These are phyloP conservation scores for Antarctomyces pellizariae DNA, from an alignment of 495 filamentous ascomycete species.

Conservation along the genomic window DNA sequence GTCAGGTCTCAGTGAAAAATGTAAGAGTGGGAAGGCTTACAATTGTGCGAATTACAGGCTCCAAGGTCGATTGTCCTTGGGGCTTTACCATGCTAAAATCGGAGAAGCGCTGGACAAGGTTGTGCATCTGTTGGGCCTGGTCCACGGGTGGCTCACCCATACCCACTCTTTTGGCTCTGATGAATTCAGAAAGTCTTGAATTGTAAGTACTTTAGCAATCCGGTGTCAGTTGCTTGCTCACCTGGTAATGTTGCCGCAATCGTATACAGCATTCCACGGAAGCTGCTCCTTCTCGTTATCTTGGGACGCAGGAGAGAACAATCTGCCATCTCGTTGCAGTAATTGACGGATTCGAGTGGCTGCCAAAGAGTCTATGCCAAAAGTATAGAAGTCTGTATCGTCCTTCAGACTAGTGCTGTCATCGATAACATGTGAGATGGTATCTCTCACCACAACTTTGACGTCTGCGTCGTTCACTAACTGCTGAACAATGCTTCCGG, in stretches of 20 bases:
- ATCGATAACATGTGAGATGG: constrained; percentile 14
- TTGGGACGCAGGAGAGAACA: constrained; percentile 1
- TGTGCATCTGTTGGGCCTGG: constrained; percentile 11
- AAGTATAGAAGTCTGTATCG: constrained; percentile 11
- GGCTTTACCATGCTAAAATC: too few relatives aligned
- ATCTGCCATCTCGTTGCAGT: constrained; percentile 6
- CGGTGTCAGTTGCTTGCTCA: constrained; percentile 8
- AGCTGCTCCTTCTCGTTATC: constrained; percentile 4
- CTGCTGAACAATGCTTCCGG: background rate
- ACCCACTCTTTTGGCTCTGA: constrained; percentile 5
- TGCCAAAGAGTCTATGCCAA: constrained; percentile 12
- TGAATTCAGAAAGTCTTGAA: constrained; percentile 1
- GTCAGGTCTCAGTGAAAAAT: constrained; percentile 6
- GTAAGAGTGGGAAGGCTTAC: constrained; percentile 6
- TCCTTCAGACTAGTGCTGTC: constrained; percentile 5
- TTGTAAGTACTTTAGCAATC: background rate
- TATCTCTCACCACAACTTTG: constrained; percentile 7
- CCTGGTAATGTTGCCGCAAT: constrained; percentile 20
- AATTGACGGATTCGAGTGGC: constrained; percentile 10
- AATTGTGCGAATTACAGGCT: too few relatives aligned
- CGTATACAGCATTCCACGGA: constrained; percentile 22
- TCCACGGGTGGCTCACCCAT: constrained; percentile 1
- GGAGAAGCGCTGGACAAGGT: constrained; percentile 5
- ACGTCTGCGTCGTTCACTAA: constrained; percentile 13
- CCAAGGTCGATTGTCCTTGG: too few relatives aligned